A percentile compares a stretch with the other conserved stretches of the same genome.
Evolutionary conservation across 345 rosid species (phyloP).

Genomic region (Sapria himalayana): DNA sequence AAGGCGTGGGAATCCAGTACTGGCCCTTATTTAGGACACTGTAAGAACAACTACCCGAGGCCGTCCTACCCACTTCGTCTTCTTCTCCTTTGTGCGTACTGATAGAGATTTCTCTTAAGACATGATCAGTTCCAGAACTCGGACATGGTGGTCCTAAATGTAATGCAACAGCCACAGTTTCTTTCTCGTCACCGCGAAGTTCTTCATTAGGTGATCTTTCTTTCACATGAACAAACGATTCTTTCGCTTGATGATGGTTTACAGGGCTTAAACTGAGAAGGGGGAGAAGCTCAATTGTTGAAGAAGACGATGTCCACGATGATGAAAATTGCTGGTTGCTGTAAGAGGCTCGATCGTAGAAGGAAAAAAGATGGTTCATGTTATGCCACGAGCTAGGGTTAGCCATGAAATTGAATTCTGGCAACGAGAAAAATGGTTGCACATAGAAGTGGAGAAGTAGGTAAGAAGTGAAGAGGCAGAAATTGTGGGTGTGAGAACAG

Average conservation of each 20-base stretch:
- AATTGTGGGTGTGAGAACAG: slow-evolving; percentile 6
- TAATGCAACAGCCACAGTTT: slow-evolving; percentile 48
- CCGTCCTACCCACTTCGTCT: slow-evolving; percentile 25
- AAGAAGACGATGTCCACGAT: slow-evolving; percentile 42
- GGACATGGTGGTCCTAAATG: slow-evolving; percentile 64
- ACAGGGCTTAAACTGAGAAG: slow-evolving; percentile 63
- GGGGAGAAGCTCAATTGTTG: slow-evolving; percentile 70
- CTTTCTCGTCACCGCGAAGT: slow-evolving; percentile 16
- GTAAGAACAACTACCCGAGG: slow-evolving; percentile 13
- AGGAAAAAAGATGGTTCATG: slow-evolving; percentile 8
- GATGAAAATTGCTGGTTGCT: too few species aligned
- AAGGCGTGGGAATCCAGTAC: slow-evolving; percentile 98
- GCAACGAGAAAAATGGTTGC: slow-evolving; percentile 11
- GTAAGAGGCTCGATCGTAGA: too few species aligned
- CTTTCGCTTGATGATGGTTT: slow-evolving; percentile 12
- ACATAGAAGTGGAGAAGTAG: slow-evolving; percentile 12
- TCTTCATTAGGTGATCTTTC: slow-evolving; percentile 17
- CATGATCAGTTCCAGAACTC: slow-evolving; percentile 17
- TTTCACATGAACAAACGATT: slow-evolving; percentile 19
- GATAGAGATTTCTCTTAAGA: slow-evolving; percentile 17
- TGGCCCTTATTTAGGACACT: slow-evolving; percentile 43
- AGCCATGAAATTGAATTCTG: slow-evolving; percentile 2
- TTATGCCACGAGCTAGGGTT: slow-evolving; percentile 4
- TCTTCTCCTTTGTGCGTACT: slow-evolving; percentile 17
- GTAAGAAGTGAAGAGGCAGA: slow-evolving; percentile 12